phyloP scores from a whole-genome alignment of 1,139 yeast species.

The Debaryomyces singareniensis region DNA sequence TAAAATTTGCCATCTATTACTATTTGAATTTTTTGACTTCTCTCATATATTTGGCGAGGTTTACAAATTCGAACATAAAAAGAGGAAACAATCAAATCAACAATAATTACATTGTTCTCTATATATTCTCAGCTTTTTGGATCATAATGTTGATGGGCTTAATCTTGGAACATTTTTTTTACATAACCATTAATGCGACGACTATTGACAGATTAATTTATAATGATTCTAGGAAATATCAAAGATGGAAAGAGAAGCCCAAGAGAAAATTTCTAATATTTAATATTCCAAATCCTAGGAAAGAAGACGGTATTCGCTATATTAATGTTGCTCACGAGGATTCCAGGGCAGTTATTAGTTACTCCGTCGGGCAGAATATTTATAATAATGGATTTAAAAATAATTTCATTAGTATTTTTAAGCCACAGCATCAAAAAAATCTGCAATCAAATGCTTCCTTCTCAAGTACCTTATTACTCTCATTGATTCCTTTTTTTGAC shows the following conservation, averaged over 20 bases:
- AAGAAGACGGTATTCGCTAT: slow-evolving; percentile 26
- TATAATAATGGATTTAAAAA: slow-evolving; percentile 24
- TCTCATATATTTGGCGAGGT: slow-evolving; percentile 19
- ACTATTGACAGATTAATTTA: slow-evolving; percentile 33
- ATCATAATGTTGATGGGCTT: slow-evolving; percentile 34
- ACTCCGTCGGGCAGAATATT: slow-evolving; percentile 17
- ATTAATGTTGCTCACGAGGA: slow-evolving; percentile 21
- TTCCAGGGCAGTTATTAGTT: slow-evolving; percentile 25
- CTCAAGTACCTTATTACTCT: slow-evolving; percentile 14
- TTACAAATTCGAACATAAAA: slow-evolving; percentile 18
- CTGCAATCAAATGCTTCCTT: slow-evolving; percentile 11
- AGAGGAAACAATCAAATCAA: slow-evolving; percentile 24
- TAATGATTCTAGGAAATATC: slow-evolving; percentile 18
- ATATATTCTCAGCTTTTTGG: slow-evolving; percentile 36
- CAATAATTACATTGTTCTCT: slow-evolving; percentile 41
- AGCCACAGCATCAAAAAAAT: too few species aligned
- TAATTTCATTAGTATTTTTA: slow-evolving; percentile 36
- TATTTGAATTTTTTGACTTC: slow-evolving; percentile 23
- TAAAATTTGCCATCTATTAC: slow-evolving; percentile 40
- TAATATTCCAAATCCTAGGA: slow-evolving; percentile 14
- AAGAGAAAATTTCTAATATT: slow-evolving; percentile 2
- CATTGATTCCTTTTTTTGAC: slow-evolving; percentile 27
- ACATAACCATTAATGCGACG: slow-evolving; percentile 37
- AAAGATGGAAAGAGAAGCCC: slow-evolving; percentile 14
- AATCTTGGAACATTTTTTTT: slow-evolving; percentile 27